phyloP scores from a whole-genome alignment of 345 rosid genomes.

The Alliaria petiolata region DNA sequence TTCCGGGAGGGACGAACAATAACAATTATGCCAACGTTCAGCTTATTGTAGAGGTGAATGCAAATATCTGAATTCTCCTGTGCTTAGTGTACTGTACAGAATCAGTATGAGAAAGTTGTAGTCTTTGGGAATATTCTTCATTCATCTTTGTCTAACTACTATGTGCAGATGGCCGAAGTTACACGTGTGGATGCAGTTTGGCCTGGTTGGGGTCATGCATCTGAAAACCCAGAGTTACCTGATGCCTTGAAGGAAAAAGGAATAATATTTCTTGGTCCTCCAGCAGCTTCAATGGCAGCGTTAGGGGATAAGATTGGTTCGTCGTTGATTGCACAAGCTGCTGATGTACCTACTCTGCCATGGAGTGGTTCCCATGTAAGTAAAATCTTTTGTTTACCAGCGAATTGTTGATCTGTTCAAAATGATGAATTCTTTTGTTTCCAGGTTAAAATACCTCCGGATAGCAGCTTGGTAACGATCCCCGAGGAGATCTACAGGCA shows the following conservation, averaged over 20 bases:
- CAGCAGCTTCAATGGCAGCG: slow-evolving; percentile 88
- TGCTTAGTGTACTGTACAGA: background rate
- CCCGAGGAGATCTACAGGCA: slow-evolving; percentile 85
- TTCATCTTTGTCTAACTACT: slow-evolving; percentile 13
- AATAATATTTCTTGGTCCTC: slow-evolving; percentile 93
- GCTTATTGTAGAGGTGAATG: slow-evolving; percentile 91
- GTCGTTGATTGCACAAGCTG: slow-evolving; percentile 99
- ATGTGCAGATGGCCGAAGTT: slow-evolving; percentile 87
- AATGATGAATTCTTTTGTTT: slow-evolving; percentile 20
- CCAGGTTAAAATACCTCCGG: slow-evolving; percentile 81
- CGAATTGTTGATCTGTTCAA: slow-evolving; percentile 4
- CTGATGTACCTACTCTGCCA: slow-evolving; percentile 98
- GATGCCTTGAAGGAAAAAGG: slow-evolving; percentile 85
- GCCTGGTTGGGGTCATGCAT: slow-evolving; percentile 99
- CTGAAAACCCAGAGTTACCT: slow-evolving; percentile 96
- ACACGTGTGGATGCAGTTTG: slow-evolving; percentile 99
- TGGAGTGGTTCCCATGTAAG: slow-evolving; percentile 99
- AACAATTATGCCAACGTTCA: slow-evolving; percentile 99
- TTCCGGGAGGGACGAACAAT: slow-evolving; percentile 99
- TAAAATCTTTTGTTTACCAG: too few species aligned
- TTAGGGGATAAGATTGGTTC: slow-evolving; percentile 99
- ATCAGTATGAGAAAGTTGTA: background rate
- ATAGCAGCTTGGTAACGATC: slow-evolving; percentile 72
- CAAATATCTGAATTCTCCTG: background rate
- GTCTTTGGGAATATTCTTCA: background rate